A percentile compares a stretch with the other conserved stretches of the same genome.
These are phyloP conservation scores for Metarhizium anisopliae DNA, from an alignment of 2,329 filamentous ascomycete genomes.

Conservation along the genomic window DNA sequence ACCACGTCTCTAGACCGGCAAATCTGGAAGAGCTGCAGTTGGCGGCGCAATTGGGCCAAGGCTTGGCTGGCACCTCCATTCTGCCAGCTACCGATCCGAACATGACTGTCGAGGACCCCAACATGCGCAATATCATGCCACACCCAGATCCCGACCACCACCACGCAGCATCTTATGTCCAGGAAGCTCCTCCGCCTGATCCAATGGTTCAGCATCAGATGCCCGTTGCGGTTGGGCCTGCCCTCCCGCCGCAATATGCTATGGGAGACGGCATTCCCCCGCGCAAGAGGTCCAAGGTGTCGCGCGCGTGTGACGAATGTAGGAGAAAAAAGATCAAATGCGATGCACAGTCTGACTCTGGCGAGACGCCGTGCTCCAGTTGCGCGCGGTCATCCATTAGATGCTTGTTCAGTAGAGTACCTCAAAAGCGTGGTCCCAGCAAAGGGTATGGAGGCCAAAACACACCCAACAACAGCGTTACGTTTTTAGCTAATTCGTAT, in stretches of 20 bases:
- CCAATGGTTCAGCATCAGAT: conserved; percentile 27
- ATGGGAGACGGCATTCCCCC: conserved; percentile 54
- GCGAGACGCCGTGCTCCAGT: conserved; percentile 68
- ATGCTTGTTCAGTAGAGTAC: conserved; percentile 79
- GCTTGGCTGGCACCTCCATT: conserved; percentile 37
- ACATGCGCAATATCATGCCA: conserved; percentile 34
- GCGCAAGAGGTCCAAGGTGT: conserved; percentile 76
- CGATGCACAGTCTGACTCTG: conserved; percentile 67
- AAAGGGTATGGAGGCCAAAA: conserved; percentile 55
- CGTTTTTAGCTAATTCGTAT: conserved; percentile 5
- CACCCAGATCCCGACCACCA: conserved; percentile 33
- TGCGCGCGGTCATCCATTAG: conserved; percentile 67
- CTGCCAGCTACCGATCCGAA: conserved; percentile 38
- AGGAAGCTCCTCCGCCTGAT: conserved; percentile 27
- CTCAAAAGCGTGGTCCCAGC: conserved; percentile 80
- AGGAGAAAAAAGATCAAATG: conserved; percentile 85
- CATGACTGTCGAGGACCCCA: conserved; percentile 33
- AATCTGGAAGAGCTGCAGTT: conserved; percentile 49
- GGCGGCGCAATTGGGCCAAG: conserved; percentile 48
- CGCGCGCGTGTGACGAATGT: conserved; percentile 82
- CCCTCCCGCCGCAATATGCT: conserved; percentile 28
- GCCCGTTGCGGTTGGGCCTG: conserved; percentile 26
- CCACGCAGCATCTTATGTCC: conserved; percentile 26
- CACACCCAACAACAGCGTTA: not conserved
- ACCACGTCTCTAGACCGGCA: conserved; percentile 31